A percentile compares a stretch with the other conserved stretches of the same genome.
Conservation (phyloP, 352 stramenopile genomes). For the Phytophthora foliorum region DNA sequence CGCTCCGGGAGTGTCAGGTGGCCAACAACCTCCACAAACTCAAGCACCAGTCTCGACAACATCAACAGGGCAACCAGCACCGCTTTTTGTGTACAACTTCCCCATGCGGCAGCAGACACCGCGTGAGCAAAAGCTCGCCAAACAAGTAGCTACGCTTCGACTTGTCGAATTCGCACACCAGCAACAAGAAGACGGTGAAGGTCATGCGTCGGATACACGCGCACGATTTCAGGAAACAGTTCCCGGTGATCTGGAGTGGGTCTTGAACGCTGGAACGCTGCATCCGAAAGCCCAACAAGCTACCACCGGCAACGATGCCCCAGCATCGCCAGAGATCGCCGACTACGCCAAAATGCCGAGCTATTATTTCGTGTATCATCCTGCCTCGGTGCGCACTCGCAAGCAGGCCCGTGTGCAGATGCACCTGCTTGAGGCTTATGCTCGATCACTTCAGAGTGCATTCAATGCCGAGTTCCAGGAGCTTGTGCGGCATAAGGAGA, state of each 20-base stretch:
- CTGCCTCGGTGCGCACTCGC: slow-evolving; percentile 77
- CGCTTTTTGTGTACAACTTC: slow-evolving; percentile 84
- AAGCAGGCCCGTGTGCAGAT: slow-evolving; percentile 92
- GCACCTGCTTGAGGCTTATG: slow-evolving; percentile 76
- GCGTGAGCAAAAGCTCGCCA: slow-evolving; percentile 55
- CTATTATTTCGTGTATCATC: slow-evolving; percentile 90
- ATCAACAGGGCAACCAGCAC: slow-evolving; percentile 11
- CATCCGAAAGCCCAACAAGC: slow-evolving; percentile 48
- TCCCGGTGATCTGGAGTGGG: slow-evolving; percentile 62
- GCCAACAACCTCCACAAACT: slow-evolving; percentile 4
- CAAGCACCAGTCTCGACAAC: slow-evolving; percentile 4
- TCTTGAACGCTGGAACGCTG: slow-evolving; percentile 57
- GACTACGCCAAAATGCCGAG: slow-evolving; percentile 55
- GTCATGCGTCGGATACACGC: slow-evolving; percentile 20
- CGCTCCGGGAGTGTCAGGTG: not conserved
- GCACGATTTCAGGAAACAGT: slow-evolving; percentile 66
- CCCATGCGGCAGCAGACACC: slow-evolving; percentile 71
- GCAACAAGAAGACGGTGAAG: slow-evolving; percentile 55
- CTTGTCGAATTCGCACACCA: slow-evolving; percentile 73
- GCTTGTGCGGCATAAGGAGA: slow-evolving; percentile 77
- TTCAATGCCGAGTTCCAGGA: slow-evolving; percentile 93
- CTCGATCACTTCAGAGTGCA: slow-evolving; percentile 66
- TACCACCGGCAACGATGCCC: not conserved
- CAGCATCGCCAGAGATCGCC: slow-evolving; percentile 2
- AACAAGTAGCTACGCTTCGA: slow-evolving; percentile 69